A percentile compares a stretch with the other conserved stretches of the same genome.
These are phyloP conservation scores for Penicillium silybi DNA, from an alignment of 495 filamentous ascomycete species.

Conservation along the genomic window DNA sequence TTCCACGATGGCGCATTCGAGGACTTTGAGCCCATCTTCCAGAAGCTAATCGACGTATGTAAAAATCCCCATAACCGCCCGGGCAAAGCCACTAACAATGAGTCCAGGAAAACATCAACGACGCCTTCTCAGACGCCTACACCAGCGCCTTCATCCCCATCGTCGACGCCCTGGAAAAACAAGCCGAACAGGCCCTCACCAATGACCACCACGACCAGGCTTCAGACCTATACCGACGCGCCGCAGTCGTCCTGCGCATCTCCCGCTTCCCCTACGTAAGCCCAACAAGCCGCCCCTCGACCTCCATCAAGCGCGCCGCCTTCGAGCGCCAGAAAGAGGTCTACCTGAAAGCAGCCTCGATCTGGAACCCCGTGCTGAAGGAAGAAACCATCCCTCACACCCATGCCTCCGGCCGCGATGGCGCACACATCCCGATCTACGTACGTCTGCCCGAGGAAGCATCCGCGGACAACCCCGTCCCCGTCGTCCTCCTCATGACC, in stretches of 20 bases:
- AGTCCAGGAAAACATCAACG: conserved; percentile 52
- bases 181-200: conserved; percentile 45
- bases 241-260: conserved; percentile 69
- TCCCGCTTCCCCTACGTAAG: conserved; percentile 68
- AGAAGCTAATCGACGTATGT: conserved; percentile 54
- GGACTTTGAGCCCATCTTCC: conserved; percentile 73
- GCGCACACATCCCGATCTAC: conserved; percentile 60
- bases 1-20: conserved; percentile 69
- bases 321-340: conserved; percentile 65
- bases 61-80: neutral
- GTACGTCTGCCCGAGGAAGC: conserved; percentile 53
- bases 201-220: conserved; percentile 47
- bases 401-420: conserved; percentile 44
- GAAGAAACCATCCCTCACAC: conserved; percentile 62
- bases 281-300: conserved; percentile 28
- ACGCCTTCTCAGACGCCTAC: conserved; percentile 61
- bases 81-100: neutral
- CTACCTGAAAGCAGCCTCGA: conserved; percentile 54
- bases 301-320: conserved; percentile 52
- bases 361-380: conserved; percentile 51
- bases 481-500: conserved; percentile 66
- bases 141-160: conserved; percentile 58
- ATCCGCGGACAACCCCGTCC: conserved; percentile 37
- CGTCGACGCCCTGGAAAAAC: conserved; percentile 48
- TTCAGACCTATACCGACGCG: conserved; percentile 61